Evolutionary conservation across 495 filamentous ascomycete species (phyloP), one percentile per base, ranked within the genome.

Genomic region (Parathielavia hyrcaniae): DNA sequence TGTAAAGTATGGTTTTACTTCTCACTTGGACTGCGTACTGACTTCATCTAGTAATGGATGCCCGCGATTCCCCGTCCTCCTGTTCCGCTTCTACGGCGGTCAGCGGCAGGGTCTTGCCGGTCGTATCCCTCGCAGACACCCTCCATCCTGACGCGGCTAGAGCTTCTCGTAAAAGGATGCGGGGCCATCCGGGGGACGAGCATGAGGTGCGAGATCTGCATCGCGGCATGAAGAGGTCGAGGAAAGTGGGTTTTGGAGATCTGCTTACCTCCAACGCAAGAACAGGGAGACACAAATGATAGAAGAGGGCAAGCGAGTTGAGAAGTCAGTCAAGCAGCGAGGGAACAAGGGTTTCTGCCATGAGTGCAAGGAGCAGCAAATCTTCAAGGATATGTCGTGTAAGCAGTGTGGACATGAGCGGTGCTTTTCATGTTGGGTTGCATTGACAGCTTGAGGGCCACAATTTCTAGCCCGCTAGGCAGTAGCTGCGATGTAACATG

Each of bases 1-100:
- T 34, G 14, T 49, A 49, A 49, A 49, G 46, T 49, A 49, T 49
- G 20, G 46, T 49, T 49, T 49, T 46, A 48, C 23, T 34, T 32
- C 46, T 49, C 26, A 17, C 23, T 32, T 49, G 26, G 3, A 1
- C 46, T 32, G 14, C 23, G n/a, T 49, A 34, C 46, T 49, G 26
- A 49, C 16, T 49, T 49, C 26, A 9, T 49, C 12, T 34, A 49
- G 26, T 49, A 2, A 49, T 34, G 16, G 46, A 49, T 34, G 2
- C 46, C 26, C 46, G 46, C 23, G 46, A 32, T 49, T 13, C 46
- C 45, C 45, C 32, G 23, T 48, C 45, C 46, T 49, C 46, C 26
- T 49, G 23, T 17, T 49, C 23, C 26, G 23, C 46, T 46, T 19
- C 44, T 13, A 26, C 22, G 13, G 23, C 46, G 14, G 34, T 23